These are phyloP conservation scores for Fraxinus baroniana DNA, from an alignment of 305 asterid genomes.

Conservation along the genomic window DNA sequence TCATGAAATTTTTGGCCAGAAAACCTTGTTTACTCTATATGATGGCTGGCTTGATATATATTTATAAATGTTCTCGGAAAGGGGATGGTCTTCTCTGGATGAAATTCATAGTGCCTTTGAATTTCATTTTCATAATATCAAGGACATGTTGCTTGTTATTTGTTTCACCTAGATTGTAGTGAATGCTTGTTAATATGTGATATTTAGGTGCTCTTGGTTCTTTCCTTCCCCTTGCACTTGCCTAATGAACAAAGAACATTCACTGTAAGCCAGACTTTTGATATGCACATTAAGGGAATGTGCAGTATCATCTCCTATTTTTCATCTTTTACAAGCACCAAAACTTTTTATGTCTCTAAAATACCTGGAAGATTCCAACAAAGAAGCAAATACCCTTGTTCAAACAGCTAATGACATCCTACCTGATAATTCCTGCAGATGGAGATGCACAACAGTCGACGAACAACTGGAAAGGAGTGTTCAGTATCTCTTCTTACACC, in stretches of 20 bases:
- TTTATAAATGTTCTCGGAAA: neutral
- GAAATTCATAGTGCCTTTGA: neutral
- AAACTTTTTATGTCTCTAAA: constrained; percentile 3
- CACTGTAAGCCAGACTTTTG: neutral
- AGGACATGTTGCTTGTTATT: neutral
- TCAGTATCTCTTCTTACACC: constrained; percentile 73
- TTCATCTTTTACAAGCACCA: neutral
- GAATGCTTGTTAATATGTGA: neutral
- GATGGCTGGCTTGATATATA: neutral
- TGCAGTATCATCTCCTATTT: constrained; percentile 5
- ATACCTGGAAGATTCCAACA: neutral
- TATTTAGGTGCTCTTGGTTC: neutral
- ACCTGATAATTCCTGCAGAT: constrained; percentile 42
- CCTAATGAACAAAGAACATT: neutral
- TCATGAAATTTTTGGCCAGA: neutral
- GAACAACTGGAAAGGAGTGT: constrained; percentile 71
- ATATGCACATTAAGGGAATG: neutral
- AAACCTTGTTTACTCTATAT: neutral
- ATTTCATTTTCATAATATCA: neutral
- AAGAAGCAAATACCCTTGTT: constrained; percentile 10
- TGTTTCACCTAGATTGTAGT: constrained; percentile 1
- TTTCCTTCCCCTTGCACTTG: neutral
- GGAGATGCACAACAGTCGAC: constrained; percentile 62
- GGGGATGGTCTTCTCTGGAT: neutral
- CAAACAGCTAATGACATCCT: constrained; percentile 15